A percentile compares a stretch with the other conserved stretches of the same genome.
phyloP scores from a whole-genome alignment of 2,329 filamentous ascomycete genomes.

The Penicillium frequentans region DNA sequence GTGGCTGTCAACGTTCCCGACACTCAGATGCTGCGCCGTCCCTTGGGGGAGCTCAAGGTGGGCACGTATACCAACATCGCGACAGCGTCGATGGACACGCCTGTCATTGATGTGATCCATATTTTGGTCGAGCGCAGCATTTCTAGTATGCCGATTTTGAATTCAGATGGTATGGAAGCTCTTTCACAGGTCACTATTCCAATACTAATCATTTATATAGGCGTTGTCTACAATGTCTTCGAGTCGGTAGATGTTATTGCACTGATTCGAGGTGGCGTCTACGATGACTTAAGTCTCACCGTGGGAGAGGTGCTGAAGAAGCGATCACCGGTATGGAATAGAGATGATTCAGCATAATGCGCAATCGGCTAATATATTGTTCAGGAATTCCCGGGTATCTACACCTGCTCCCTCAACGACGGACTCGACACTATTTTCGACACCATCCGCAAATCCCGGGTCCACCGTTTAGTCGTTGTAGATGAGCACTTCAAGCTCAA shows the following conservation, averaged over 20 bases:
- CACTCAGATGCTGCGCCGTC: conserved; percentile 84
- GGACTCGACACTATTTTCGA: conserved; percentile 94
- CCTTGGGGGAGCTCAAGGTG: conserved; percentile 77
- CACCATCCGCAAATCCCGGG: conserved; percentile 90
- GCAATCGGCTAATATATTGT: conserved; percentile 3
- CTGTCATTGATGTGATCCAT: conserved; percentile 92
- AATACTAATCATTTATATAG: conserved; percentile 34
- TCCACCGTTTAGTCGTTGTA: conserved; percentile 89
- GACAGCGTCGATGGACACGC: conserved; percentile 83
- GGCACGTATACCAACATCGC: conserved; percentile 81
- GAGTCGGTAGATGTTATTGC: conserved; percentile 97
- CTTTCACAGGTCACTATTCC: neutral
- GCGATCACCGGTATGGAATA: conserved; percentile 65
- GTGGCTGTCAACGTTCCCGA: conserved; percentile 93
- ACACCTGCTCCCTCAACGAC: conserved; percentile 90
- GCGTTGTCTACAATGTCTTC: conserved; percentile 86
- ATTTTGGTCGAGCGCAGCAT: conserved; percentile 91
- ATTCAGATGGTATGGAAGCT: conserved; percentile 60
- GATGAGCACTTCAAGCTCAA: conserved; percentile 84
- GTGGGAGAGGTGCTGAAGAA: conserved; percentile 89
- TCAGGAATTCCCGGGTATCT: conserved; percentile 90
- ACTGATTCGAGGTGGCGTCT: conserved; percentile 87
- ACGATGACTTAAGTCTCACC: conserved; percentile 82
- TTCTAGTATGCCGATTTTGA: conserved; percentile 89
- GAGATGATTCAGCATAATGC: neutral